Conservation (phyloP, 2,329 filamentous ascomycete genomes). For the Neonectria punicea region DNA sequence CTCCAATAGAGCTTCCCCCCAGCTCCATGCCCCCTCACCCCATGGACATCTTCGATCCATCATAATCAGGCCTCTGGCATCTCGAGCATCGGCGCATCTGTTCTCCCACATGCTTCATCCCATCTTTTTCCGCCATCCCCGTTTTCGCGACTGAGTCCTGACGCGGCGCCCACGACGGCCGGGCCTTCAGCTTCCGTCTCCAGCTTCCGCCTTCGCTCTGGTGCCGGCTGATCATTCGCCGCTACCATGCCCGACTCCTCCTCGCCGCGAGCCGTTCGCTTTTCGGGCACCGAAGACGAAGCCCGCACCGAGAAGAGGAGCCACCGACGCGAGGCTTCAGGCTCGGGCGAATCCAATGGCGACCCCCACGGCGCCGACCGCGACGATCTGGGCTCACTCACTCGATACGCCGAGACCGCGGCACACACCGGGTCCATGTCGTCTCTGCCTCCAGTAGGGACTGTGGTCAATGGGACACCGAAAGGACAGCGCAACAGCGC, state of each 20-base stretch:
- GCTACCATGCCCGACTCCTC: conserved; percentile 56
- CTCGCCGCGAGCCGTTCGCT: conserved; percentile 67
- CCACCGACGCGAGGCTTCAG: conserved; percentile 45
- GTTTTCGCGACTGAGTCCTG: conserved; percentile 24
- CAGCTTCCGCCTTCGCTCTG: conserved; percentile 31
- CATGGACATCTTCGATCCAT: conserved; percentile 42
- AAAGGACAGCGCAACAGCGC: conserved; percentile 53
- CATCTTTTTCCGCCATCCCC: conserved; percentile 14
- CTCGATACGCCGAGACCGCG: conserved; percentile 55
- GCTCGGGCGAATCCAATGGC: conserved; percentile 40
- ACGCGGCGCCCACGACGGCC: conserved; percentile 30
- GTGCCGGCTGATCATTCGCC: conserved; percentile 30
- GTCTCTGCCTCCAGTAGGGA: conserved; percentile 51
- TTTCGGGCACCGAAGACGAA: conserved; percentile 61
- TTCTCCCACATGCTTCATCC: conserved; percentile 23
- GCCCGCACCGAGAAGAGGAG: conserved; percentile 53
- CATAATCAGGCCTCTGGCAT: conserved; percentile 30
- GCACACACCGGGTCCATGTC: conserved; percentile 55
- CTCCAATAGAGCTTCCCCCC: conserved; percentile 37
- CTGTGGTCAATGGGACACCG: conserved; percentile 54
- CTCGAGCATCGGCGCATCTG: conserved; percentile 23
- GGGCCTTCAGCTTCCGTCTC: conserved; percentile 33
- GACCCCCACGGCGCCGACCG: conserved; percentile 60
- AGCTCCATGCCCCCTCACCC: conserved; percentile 34
- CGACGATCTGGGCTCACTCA: conserved; percentile 58